Evolutionary conservation across 805 yeast species (phyloP).

Genomic region (Millerozyma miso): DNA sequence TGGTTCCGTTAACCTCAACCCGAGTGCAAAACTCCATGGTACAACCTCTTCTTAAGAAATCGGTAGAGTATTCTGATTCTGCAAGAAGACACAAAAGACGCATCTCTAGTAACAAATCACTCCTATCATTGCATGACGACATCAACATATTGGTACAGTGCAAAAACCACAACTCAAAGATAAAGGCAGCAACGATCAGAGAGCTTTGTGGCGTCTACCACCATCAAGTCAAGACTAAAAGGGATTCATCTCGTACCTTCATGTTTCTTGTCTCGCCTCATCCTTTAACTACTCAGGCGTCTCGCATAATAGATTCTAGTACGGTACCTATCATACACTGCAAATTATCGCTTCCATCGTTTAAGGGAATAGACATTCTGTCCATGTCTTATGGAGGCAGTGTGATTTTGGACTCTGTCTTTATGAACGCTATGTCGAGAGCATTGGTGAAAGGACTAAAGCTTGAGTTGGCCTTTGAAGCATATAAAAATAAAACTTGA

Average conservation of each 20-base stretch:
- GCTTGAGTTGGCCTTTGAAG: conserved; percentile 21
- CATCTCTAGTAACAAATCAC: not conserved
- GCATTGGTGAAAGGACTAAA: conserved; percentile 21
- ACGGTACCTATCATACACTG: conserved; percentile 44
- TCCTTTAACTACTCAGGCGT: conserved; percentile 45
- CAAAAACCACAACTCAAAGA: conserved; percentile 42
- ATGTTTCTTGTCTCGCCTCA: conserved; percentile 46
- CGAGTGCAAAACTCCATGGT: conserved; percentile 3
- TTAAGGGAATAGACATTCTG: conserved; percentile 22
- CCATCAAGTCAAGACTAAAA: conserved; percentile 23
- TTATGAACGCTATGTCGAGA: conserved; percentile 18
- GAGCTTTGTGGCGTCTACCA: conserved; percentile 52
- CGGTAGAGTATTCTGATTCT: conserved; percentile 13
- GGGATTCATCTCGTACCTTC: conserved; percentile 19
- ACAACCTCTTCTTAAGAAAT: conserved; percentile 13
- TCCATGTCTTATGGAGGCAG: conserved; percentile 33
- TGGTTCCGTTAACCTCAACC: not conserved
- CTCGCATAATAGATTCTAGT: conserved; percentile 41
- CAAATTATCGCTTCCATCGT: conserved; percentile 31
- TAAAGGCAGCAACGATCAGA: conserved; percentile 45
- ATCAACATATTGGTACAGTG: conserved; percentile 51
- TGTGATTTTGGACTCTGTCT: conserved; percentile 23
- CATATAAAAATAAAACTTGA: not conserved
- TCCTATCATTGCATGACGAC: conserved; percentile 22
- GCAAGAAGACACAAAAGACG: conserved; percentile 1